Evolutionary conservation across 2,329 filamentous ascomycete species (phyloP).

Genomic region (Onygenales sp.): DNA sequence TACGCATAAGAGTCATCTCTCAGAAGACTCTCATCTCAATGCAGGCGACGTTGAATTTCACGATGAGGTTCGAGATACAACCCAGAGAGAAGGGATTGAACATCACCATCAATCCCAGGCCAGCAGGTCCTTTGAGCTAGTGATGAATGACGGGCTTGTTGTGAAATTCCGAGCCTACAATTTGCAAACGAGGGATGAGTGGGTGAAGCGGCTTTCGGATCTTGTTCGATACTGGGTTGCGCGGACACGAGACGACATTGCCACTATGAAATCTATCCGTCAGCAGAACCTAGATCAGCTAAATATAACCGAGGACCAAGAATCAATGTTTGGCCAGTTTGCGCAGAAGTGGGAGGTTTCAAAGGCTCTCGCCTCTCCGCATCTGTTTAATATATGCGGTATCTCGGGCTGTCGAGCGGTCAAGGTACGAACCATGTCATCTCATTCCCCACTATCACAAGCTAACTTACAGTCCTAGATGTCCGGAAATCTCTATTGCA

Average conservation of each 20-base stretch:
- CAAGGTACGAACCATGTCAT: conserved; percentile 25
- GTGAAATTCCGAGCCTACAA: conserved; percentile 54
- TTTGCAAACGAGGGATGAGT: conserved; percentile 48
- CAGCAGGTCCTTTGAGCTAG: conserved; percentile 50
- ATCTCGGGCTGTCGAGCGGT: conserved; percentile 54
- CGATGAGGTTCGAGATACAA: conserved; percentile 36
- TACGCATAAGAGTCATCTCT: conserved; percentile 41
- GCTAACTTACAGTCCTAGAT: conserved; percentile 29
- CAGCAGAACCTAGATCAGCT: conserved; percentile 49
- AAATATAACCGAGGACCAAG: conserved; percentile 56
- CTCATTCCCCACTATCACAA: not conserved
- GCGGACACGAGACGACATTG: conserved; percentile 47
- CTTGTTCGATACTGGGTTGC: conserved; percentile 54
- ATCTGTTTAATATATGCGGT: conserved; percentile 60
- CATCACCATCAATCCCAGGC: not conserved
- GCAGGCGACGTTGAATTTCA: conserved; percentile 49
- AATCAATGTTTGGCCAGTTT: conserved; percentile 57
- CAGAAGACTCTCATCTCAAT: conserved; percentile 45
- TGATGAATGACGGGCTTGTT: conserved; percentile 52
- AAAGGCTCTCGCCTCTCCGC: conserved; percentile 52
- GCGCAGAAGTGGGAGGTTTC: conserved; percentile 60
- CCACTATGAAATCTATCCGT: conserved; percentile 48
- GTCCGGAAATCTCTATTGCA: conserved; percentile 54
- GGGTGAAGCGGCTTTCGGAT: conserved; percentile 49
- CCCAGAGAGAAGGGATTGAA: not conserved